A percentile compares a stretch with the other conserved stretches of the same genome.
These are phyloP conservation scores for Populus tomentosa DNA, from an alignment of 441 rosid genomes.

Conservation along the genomic window DNA sequence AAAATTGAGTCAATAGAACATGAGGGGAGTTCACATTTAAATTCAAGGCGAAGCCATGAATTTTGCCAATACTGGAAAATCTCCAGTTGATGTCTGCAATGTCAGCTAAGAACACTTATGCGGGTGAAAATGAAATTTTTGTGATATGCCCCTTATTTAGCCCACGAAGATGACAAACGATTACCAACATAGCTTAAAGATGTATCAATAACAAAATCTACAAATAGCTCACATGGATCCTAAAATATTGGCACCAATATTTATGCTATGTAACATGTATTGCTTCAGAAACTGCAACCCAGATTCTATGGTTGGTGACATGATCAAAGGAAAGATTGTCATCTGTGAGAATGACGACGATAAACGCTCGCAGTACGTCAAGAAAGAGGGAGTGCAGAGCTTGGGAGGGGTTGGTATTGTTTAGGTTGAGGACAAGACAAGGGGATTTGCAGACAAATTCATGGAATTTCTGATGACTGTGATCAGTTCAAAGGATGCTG, in stretches of 20 bases:
- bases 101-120: constrained; percentile 39
- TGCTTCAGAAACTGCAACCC: constrained; percentile 44
- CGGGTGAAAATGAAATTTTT: constrained; percentile 19
- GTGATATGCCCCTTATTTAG: neutral
- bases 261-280: neutral
- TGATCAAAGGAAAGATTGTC: constrained; percentile 58
- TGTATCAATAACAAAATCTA: no score
- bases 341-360: constrained; percentile 41
- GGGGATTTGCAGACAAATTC: constrained; percentile 40
- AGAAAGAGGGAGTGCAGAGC: constrained; percentile 35
- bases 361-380: constrained; percentile 11
- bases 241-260: neutral
- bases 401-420: constrained; percentile 57
- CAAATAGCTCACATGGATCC: neutral
- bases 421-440: constrained; percentile 41
- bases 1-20: neutral
- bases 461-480: constrained; percentile 46
- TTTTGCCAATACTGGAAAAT: constrained; percentile 41
- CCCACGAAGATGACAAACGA: neutral
- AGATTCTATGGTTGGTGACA: constrained; percentile 39
- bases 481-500: constrained; percentile 50
- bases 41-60: constrained; percentile 69
- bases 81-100: constrained; percentile 52
- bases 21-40: neutral
- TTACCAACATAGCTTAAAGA: neutral